Conservation (phyloP, 148 eudicot genomes). For the Rhododendron ovatum region DNA sequence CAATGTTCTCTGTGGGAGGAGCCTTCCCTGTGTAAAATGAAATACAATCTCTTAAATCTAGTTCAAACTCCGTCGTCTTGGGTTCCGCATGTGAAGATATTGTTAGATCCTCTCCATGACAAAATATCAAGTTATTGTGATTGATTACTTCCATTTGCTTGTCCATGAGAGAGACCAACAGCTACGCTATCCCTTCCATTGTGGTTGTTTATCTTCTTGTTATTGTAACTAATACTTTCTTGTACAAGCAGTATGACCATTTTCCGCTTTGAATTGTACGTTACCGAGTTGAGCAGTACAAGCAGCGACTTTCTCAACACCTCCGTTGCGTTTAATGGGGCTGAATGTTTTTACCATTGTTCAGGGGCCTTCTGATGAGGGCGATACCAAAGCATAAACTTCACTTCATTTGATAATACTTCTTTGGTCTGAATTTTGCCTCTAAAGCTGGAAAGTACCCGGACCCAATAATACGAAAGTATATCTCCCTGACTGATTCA, state of each 20-base stretch:
- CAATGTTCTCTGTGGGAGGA: constrained; percentile 37
- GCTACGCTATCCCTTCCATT: background rate
- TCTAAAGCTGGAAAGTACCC: background rate
- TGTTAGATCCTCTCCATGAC: constrained; percentile 2
- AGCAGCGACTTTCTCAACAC: background rate
- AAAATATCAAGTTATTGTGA: background rate
- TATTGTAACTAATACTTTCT: background rate
- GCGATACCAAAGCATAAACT: background rate
- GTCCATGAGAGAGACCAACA: background rate
- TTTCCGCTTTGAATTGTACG: background rate
- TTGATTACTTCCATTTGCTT: background rate
- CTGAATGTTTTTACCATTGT: background rate
- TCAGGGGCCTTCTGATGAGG: background rate
- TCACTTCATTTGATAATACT: background rate
- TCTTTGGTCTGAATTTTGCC: background rate
- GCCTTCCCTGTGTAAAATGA: constrained; percentile 38
- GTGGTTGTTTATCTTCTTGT: background rate
- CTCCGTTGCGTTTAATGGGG: background rate
- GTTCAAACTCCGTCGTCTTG: background rate
- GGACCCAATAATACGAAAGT: background rate
- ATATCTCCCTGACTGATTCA: background rate
- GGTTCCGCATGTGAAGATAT: background rate
- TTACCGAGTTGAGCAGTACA: background rate
- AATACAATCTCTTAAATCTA: background rate
- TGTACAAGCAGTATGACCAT: background rate